Base-by-base conservation (phyloP, 768 basidiomycete species). In the Boletus rubroflammeus region DNA sequence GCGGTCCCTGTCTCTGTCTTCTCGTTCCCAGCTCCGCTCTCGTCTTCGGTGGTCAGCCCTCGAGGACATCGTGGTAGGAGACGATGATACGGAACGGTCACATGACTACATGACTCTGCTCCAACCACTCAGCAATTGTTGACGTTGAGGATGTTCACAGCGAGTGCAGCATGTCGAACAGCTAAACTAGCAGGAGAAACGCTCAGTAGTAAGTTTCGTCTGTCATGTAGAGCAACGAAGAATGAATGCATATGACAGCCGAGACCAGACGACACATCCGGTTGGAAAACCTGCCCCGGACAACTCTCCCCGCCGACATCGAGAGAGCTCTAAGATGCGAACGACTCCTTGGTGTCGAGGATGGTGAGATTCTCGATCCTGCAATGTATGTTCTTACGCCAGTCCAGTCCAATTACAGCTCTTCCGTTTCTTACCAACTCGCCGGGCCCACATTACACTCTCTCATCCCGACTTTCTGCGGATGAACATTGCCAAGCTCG, bases 1-100 rank as follows among this genome's bases (percentile, higher is more conserved):
- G 14, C 54, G 52, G 40, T 59, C 61, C 15, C 62, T 59, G 47
- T 64, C 62, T 6, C 72, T 63, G 43, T 71, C 69, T 61, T 72
- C 73, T 31, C 72, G 76, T 55, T 86, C 85, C 81, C 84, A 82
- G 63, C 84, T 84, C 60, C 83, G 70, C 62, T 86, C 85, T 55
- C 81, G 79, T 66, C 79, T 72, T 64, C 81, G 76, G 60, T 78
- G 68, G 57, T 82, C 81, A 41, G 71, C 52, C 58, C 81, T 81
- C 51, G 81, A 82, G 58, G 84, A 81, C 84, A 87, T 72, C n/a
- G 62, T 53, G 43, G 82, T 51, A 65, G 65, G 28, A 80, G 73
- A 34, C 69, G 54, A 57, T 43, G 26, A 34, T 47, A 17, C n/a
- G 38, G 26, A 1, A 7, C 3, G 43, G 55, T 69, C 70, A 70